These are phyloP conservation scores for Talaromyces nanjingensis DNA, from an alignment of 495 filamentous ascomycete species.

Conservation along the genomic window DNA sequence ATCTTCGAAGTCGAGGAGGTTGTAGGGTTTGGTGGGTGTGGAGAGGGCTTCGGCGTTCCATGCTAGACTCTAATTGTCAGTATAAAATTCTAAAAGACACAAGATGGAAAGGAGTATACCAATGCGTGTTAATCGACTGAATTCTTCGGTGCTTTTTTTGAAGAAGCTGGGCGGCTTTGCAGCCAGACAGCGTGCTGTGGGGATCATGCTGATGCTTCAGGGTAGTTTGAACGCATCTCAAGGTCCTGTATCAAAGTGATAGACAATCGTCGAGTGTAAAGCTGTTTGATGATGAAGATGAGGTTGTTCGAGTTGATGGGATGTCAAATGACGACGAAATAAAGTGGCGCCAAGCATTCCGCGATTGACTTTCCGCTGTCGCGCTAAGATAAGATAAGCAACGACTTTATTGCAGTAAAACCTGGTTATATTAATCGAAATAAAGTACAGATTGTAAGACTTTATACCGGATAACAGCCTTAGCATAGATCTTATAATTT, in stretches of 20 bases:
- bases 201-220: constrained; percentile 29
- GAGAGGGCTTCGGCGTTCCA: constrained; percentile 42
- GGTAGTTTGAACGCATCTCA: not conserved
- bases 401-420: too few species aligned
- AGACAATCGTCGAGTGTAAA: not conserved
- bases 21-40: constrained; percentile 40
- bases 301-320: not conserved
- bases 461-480: too few species aligned
- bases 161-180: constrained; percentile 46
- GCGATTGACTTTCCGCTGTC: not conserved
- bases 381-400: not conserved
- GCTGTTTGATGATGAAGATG: not conserved
- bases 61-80: constrained; percentile 20
- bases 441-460: too few species aligned
- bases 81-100: not conserved
- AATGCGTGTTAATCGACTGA: constrained; percentile 50
- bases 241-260: not conserved
- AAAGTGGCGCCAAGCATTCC: not conserved
- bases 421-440: too few species aligned
- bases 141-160: constrained; percentile 56
- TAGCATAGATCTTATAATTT: too few species aligned
- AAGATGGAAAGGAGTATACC: constrained; percentile 32
- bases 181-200: constrained; percentile 42
- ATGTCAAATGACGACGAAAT: not conserved
- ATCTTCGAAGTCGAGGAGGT: constrained; percentile 54